Conservation (phyloP, 768 basidiomycete genomes). For the Suillus hirtellus region DNA sequence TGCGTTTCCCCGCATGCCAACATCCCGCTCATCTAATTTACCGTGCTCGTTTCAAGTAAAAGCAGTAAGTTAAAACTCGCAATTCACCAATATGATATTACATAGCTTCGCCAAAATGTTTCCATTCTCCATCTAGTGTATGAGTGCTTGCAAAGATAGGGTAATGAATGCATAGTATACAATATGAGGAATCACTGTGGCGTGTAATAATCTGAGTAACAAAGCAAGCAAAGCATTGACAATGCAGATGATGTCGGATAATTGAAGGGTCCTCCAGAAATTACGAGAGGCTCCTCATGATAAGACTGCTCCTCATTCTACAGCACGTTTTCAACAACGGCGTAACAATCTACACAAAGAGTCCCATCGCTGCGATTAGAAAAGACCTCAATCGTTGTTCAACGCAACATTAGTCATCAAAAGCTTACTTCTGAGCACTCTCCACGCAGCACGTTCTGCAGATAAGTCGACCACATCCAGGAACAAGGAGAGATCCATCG, state of each 20-base stretch:
- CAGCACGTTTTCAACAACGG: slow-evolving; percentile 16
- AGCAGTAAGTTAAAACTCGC: not conserved
- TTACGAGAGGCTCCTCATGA: not conserved
- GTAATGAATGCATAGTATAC: slow-evolving; percentile 8
- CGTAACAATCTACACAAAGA: slow-evolving; percentile 33
- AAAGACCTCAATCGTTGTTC: not conserved
- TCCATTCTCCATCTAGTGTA: not conserved
- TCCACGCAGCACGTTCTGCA: slow-evolving; percentile 39
- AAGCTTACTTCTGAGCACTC: slow-evolving; percentile 35
- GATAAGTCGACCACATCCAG: slow-evolving; percentile 37
- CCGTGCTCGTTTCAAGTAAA: not conserved
- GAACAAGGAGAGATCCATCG: slow-evolving; percentile 18
- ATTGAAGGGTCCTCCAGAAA: not conserved
- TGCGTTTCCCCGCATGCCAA: not conserved
- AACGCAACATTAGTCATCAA: not conserved
- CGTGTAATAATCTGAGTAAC: not conserved
- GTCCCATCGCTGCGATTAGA: slow-evolving; percentile 28
- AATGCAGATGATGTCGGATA: not conserved
- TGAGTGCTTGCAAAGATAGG: not conserved
- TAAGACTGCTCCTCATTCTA: not conserved
- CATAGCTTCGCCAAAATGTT: not conserved
- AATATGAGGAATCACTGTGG: slow-evolving; percentile 5
- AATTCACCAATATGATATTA: not conserved
- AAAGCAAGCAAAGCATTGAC: slow-evolving; percentile 5
- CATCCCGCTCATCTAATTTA: not conserved